phyloP scores from a whole-genome alignment of 2,329 filamentous ascomycete species.

The Cytospora leucostoma region DNA sequence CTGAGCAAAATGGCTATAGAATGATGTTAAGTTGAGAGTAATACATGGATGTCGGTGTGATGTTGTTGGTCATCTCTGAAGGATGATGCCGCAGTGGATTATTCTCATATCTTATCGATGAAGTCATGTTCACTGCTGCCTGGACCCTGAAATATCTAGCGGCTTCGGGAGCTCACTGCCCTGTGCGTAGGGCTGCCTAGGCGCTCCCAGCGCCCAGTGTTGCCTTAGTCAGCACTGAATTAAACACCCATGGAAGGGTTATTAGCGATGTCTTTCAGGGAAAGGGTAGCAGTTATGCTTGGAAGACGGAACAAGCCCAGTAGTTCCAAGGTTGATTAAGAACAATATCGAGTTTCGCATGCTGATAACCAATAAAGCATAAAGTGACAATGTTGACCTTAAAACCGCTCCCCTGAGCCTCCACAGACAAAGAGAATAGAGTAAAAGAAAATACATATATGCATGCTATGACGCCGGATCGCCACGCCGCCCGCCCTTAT shows the following conservation, averaged over 20 bases:
- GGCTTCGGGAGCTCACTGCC: not conserved
- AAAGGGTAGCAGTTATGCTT: no score
- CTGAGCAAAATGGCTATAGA: not conserved
- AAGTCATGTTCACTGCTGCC: constrained; percentile 1
- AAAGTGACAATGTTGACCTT: no score
- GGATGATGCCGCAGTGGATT: not conserved
- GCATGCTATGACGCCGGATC: not conserved
- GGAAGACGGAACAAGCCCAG: no score
- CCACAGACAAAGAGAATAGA: not conserved
- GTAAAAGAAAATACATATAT: not conserved
- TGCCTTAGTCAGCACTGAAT: constrained; percentile 7
- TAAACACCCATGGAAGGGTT: no score
- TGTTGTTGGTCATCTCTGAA: no score
- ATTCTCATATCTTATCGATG: constrained; percentile 1
- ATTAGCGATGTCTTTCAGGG: no score
- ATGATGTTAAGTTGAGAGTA: not conserved
- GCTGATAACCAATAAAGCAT: no score
- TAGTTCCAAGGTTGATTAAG: no score
- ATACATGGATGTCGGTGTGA: not conserved
- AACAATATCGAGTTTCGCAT: no score
- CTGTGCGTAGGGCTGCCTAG: not conserved
- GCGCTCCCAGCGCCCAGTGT: not conserved
- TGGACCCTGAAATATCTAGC: constrained; percentile 4
- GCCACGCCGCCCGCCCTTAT: not conserved
- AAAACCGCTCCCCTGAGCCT: not conserved